These are phyloP conservation scores for Rhytidhysteron rufulum DNA, from an alignment of 2,329 filamentous ascomycete species.

Conservation along the genomic window DNA sequence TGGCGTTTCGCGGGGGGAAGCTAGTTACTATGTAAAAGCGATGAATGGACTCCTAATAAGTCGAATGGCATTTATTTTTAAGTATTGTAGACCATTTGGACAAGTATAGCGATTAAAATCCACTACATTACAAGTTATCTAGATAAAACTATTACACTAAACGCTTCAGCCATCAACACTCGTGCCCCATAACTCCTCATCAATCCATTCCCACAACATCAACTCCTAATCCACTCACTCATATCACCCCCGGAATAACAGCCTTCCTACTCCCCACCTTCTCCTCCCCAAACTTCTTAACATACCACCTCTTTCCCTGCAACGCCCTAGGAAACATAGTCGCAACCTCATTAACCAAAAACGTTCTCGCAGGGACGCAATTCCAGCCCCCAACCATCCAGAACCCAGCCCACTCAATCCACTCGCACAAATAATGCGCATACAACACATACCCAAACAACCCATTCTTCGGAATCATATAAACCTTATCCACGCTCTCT, in stretches of 20 bases:
- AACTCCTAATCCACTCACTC: no score
- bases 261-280: conserved; percentile 72
- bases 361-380: conserved; percentile 73
- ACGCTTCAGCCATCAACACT: no score
- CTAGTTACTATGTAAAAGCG: no score
- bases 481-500: conserved; percentile 70
- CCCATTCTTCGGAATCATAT: conserved; percentile 79
- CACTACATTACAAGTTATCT: no score
- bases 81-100: no score
- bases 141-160: no score
- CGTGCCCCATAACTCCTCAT: no score
- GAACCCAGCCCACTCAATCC: conserved; percentile 93
- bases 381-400: conserved; percentile 66
- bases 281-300: conserved; percentile 80
- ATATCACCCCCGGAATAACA: conserved; percentile 60
- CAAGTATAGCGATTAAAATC: no score
- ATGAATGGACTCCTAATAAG: no score
- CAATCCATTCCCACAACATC: no score
- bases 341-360: conserved; percentile 81
- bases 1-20: no score
- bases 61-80: no score
- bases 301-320: conserved; percentile 80
- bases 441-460: conserved; percentile 80
- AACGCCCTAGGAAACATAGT: conserved; percentile 87
- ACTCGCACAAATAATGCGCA: conserved; percentile 94